Evolutionary conservation across 148 eudicot genomes (phyloP), one percentile per base, ranked within the genome.

Genomic region (Talinum fruticosum): DNA sequence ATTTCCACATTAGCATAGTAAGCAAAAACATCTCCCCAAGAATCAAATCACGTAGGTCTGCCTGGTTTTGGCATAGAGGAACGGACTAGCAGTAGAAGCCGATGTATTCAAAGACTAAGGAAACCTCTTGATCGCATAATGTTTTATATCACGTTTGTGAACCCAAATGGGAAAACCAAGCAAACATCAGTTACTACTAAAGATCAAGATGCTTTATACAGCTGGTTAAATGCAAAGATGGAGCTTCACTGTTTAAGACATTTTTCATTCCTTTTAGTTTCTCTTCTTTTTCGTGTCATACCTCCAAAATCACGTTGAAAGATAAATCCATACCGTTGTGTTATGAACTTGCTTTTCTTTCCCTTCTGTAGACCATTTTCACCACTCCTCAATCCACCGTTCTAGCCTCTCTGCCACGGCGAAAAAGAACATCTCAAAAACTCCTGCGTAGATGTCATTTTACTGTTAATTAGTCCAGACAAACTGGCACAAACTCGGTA

Each of bases 201-300:
- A 16, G 30, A 26, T 29, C 1, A 30, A 37, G 1, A n/a, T 32
- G 23, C 32, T 76, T 21, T 36, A 76, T 13, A 23, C 41, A 72
- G 36, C 77, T n/a, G 53, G 44, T 64, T 4, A 28, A 79, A 71
- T 12, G 72, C 61, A 45, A 78, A 71, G 14, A 71, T 24, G 19
- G 4, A 78, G 75, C 57, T 69, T 38, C n/a, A 16, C 73, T 69
- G 10, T 47, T n/a, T n/a, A n/a, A n/a, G n/a, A n/a, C n/a, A n/a
- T n/a, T n/a, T n/a, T n/a, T n/a, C n/a, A n/a, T n/a, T n/a, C n/a
- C n/a, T n/a, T n/a, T n/a, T n/a, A n/a, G n/a, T n/a, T n/a, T n/a
- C n/a, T n/a, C n/a, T n/a, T n/a, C n/a, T n/a, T n/a, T n/a, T n/a
- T n/a, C n/a, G n/a, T n/a, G n/a, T n/a, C n/a, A n/a, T n/a, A n/a